Conservation (phyloP, 148 eudicot genomes). For the Polygonum maritimum region DNA sequence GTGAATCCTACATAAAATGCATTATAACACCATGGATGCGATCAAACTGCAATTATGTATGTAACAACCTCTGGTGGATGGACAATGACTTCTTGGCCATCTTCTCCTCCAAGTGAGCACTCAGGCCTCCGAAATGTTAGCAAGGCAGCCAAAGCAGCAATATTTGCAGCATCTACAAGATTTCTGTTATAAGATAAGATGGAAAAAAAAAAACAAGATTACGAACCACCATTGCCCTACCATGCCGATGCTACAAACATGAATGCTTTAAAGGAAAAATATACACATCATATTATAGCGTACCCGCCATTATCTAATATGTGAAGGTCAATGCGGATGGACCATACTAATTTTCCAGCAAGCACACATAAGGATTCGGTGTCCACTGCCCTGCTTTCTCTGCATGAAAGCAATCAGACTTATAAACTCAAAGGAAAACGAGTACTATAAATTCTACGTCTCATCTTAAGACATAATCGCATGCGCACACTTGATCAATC, state of each 20-base stretch:
- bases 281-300: not conserved
- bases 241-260: not conserved
- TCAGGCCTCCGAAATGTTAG: constrained; percentile 86
- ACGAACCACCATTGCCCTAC: not conserved
- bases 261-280: not conserved
- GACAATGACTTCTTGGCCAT: constrained; percentile 62
- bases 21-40: not conserved
- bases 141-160: constrained; percentile 92
- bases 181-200: constrained; percentile 35
- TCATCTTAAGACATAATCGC: not conserved
- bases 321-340: constrained; percentile 86
- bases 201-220: not conserved
- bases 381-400: constrained; percentile 97
- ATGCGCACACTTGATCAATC: not conserved
- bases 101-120: constrained; percentile 75
- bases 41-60: not conserved
- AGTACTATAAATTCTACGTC: not conserved
- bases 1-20: not conserved
- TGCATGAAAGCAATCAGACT: constrained; percentile 23
- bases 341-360: constrained; percentile 87
- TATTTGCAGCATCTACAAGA: constrained; percentile 96
- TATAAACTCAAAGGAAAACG: not conserved
- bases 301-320: constrained; percentile 94
- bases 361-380: constrained; percentile 92
- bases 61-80: constrained; percentile 43